Percentiles rank a stretch among this genome's conserved stretches.
Evolutionary conservation across 192 early-diverging fungal genomes (phyloP).

Genomic region (Linnemannia elongata): DNA sequence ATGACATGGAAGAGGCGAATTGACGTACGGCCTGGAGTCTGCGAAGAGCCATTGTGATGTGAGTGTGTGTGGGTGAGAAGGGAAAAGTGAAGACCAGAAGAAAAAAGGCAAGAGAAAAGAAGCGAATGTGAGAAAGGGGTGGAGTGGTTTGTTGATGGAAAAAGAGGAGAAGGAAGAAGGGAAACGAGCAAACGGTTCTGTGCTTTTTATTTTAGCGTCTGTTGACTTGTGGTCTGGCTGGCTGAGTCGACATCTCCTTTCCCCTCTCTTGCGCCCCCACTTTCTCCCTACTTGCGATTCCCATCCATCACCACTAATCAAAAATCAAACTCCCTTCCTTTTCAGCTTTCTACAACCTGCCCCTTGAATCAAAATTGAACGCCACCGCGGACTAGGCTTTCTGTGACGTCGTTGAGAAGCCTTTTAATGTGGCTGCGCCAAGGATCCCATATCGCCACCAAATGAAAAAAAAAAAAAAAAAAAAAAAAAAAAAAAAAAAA

Average conservation of each 20-base stretch:
- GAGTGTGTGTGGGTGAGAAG: neutral
- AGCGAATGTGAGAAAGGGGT: neutral
- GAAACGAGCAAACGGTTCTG: neutral
- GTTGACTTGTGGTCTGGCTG: neutral
- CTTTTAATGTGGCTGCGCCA: too few species aligned
- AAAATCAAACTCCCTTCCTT: neutral
- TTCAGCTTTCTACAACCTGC: neutral
- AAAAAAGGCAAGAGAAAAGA: neutral
- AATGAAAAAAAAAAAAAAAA: neutral
- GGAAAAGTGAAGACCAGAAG: neutral
- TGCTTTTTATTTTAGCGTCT: neutral
- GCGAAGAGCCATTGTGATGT: conserved; percentile 48
- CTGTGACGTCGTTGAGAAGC: too few species aligned
- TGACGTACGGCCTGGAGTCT: conserved; percentile 49
- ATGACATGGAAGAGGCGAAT: too few species aligned
- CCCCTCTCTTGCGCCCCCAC: neutral
- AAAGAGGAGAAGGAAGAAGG: conserved; percentile 6
- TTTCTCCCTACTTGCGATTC: neutral
- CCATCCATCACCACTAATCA: neutral
- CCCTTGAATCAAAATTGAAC: too few species aligned
- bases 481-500: neutral
- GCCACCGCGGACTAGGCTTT: too few species aligned
- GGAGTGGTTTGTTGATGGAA: neutral
- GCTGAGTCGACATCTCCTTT: neutral
- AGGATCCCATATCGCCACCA: neutral